A percentile compares a stretch with the other conserved stretches of the same genome.
Evolutionary conservation across 805 yeast species (phyloP).

Genomic region (Metschnikowia cubensis): DNA sequence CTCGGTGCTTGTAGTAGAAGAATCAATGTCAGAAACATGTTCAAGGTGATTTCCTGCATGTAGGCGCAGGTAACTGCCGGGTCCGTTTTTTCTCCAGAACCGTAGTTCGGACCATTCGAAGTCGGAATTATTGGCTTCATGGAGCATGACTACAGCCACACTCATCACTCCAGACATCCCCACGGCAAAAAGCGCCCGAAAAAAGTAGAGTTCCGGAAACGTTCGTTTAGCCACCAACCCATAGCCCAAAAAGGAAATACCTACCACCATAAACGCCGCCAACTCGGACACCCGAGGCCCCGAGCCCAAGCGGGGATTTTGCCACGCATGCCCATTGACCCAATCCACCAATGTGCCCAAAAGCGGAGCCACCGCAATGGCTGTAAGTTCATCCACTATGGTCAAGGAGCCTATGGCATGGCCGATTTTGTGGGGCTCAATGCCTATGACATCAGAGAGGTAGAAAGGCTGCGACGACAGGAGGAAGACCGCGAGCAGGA

Average conservation of each 20-base stretch:
- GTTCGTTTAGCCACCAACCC: slow-evolving; percentile 35
- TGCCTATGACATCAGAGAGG: slow-evolving; percentile 29
- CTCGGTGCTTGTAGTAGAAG: no score
- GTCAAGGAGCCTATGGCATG: slow-evolving; percentile 33
- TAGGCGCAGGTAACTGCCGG: no score
- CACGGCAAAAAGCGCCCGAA: slow-evolving; percentile 54
- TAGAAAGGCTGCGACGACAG: slow-evolving; percentile 41
- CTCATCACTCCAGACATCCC: slow-evolving; percentile 56
- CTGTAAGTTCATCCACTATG: slow-evolving; percentile 56
- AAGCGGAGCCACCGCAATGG: slow-evolving; percentile 53
- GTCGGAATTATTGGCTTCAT: slow-evolving; percentile 49
- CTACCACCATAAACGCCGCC: slow-evolving; percentile 46
- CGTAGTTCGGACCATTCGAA: slow-evolving; percentile 27
- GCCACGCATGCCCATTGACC: slow-evolving; percentile 25
- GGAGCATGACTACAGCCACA: slow-evolving; percentile 57
- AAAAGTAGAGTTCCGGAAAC: slow-evolving; percentile 46
- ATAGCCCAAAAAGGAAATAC: slow-evolving; percentile 46
- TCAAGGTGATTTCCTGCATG: no score
- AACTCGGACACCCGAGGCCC: slow-evolving; percentile 55
- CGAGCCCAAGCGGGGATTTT: slow-evolving; percentile 13
- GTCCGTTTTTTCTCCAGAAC: slow-evolving; percentile 38
- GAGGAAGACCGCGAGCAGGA: slow-evolving; percentile 37
- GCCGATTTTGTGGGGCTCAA: slow-evolving; percentile 27
- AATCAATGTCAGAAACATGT: no score
- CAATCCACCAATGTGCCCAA: slow-evolving; percentile 62